Evolutionary conservation across 257 asterid species (phyloP).

Genomic region (Echium plantagineum): DNA sequence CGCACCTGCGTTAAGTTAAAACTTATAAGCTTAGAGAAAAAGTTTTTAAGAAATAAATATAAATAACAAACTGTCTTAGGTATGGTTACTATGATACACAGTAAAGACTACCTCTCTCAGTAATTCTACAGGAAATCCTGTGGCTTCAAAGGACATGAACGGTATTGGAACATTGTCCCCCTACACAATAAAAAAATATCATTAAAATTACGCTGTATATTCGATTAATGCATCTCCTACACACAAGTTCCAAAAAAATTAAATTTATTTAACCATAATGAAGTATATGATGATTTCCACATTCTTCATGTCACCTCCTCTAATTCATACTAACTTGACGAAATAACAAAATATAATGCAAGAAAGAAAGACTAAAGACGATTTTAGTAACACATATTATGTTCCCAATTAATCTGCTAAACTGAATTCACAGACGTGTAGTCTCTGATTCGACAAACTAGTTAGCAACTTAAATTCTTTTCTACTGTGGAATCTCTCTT

Average conservation of each 20-base stretch:
- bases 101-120: constrained; percentile 73
- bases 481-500: background rate
- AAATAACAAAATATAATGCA: background rate
- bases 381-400: too few species aligned
- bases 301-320: background rate
- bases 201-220: constrained; percentile 4
- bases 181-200: constrained; percentile 30
- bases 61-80: constrained; percentile 14
- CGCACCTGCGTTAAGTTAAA: constrained; percentile 99
- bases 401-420: background rate
- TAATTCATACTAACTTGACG: background rate
- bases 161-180: constrained; percentile 93
- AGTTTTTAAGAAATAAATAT: constrained; percentile 17
- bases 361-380: background rate
- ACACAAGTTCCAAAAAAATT: too few species aligned
- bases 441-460: background rate
- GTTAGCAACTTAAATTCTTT: background rate
- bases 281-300: too few species aligned
- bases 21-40: constrained; percentile 52
- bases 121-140: constrained; percentile 88
- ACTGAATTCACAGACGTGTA: background rate
- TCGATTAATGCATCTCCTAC: too few species aligned
- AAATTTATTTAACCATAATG: too few species aligned
- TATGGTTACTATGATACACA: constrained; percentile 8
- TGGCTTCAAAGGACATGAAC: constrained; percentile 81